Evolutionary conservation across 2,329 filamentous ascomycete genomes (phyloP), one percentile per base, ranked within the genome.

Genomic region (Diaporthe vaccinii): DNA sequence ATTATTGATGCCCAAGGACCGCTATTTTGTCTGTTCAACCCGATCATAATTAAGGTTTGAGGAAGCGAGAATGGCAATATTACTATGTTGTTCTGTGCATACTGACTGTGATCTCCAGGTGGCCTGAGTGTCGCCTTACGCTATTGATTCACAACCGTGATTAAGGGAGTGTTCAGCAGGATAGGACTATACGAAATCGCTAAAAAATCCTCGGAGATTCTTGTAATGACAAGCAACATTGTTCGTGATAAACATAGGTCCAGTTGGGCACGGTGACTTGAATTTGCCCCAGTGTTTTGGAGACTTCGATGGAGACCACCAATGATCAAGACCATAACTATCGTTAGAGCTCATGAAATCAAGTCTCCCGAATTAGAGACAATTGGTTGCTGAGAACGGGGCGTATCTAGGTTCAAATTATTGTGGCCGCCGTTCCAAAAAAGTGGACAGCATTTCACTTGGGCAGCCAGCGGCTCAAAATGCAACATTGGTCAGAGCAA

Each of bases 51-150:
- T 34, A 49, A 49, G 20, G 28, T 49, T 49, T 34, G 2, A 20
- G 41, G 41, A 49, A 67, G 61, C 61, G 61, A 67, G 61, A 49
- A 67, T 34, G 20, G 61, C 20, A 67, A 34, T 46, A n/a, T 67
- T 31, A 15, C 8, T 49, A n/a, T 49, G 44, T 20, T 36, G 2
- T 36, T n/a, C 15, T 22, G 7, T 67, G 28, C 41, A 36, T 20
- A 8, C 7, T 62, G 58, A 28, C 31, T 17, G n/a, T 20, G 2
- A 20, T 6, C 14, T 25, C 12, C 5, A 4, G 58, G 12, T 20
- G 36, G n/a, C 25, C 58, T 17, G 39, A 44, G 36, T 62, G n/a
- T 62, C 25, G 15, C 15, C 22, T 25, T 44, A 10, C 7, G 14
- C 14, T n/a, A 44, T 44, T 25, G 15, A n/a, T 9, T 20, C 7